Conservation (phyloP, 2,329 filamentous ascomycete genomes). For the Cadophora sp. region DNA sequence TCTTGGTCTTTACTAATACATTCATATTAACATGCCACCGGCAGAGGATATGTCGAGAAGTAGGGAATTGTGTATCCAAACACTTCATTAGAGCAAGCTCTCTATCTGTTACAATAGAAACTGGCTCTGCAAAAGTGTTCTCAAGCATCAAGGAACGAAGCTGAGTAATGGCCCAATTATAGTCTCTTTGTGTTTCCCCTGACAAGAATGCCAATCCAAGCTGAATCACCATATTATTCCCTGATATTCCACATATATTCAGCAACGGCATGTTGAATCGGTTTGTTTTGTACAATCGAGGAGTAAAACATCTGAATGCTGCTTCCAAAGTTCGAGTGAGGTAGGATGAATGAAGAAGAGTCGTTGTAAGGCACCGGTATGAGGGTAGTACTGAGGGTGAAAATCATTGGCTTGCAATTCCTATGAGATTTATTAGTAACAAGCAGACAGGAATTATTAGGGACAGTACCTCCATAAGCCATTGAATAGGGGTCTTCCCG, state of each 20-base stretch:
- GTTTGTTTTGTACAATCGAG: not conserved
- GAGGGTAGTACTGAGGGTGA: not conserved
- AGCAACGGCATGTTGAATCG: not conserved
- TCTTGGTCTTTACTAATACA: not conserved
- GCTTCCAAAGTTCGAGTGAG: slow-evolving; percentile 11
- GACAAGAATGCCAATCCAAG: not conserved
- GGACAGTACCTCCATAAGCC: not conserved
- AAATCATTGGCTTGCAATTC: not conserved
- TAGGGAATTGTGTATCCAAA: not conserved
- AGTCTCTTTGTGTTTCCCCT: not conserved
- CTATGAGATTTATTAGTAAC: not conserved
- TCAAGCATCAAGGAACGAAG: not conserved
- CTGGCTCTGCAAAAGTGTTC: not conserved
- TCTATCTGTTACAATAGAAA: not conserved
- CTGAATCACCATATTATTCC: slow-evolving; percentile 3
- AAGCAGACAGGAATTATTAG: not conserved
- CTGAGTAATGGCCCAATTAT: not conserved
- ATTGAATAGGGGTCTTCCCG: not conserved
- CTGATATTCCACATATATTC: not conserved
- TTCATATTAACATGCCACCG: not conserved
- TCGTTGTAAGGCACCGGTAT: not conserved
- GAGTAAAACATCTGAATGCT: not conserved
- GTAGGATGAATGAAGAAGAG: slow-evolving; percentile 19
- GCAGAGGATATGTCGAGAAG: not conserved
- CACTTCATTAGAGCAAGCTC: not conserved